Evolutionary conservation across 805 yeast species (phyloP), one percentile per base, ranked within the genome.

Genomic region (Saturnispora halmiae): DNA sequence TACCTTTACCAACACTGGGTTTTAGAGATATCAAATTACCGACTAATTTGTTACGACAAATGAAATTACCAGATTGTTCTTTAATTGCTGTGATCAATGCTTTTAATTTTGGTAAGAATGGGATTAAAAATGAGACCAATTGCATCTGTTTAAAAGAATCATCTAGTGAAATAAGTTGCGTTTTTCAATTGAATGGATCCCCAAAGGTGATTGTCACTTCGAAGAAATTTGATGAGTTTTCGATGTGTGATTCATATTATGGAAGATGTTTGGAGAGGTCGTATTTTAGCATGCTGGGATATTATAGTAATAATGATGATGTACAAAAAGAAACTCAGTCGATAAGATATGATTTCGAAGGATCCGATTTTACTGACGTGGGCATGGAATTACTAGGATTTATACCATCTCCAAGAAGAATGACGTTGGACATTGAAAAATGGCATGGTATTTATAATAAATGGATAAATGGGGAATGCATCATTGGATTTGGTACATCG

Each of bases 21-120:
- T 13, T 22, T n/a, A 20, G 30, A 7, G 34, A 21, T 16, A 19
- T 31, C 19, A 15, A 18, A 5, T 19, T 24, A 15, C 41, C 41
- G 11, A 20, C 18, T 8, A 24, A 31, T 10, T 14, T n/a, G 24
- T 20, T 38, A 15, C 18, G 21, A 25, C 41, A 38, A 18, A 22
- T 28, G 8, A 39, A 39, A 16, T 26, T 39, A 13, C 42, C 42
- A 6, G 37, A 39, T 16, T 39, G 42, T 33, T 39, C 42, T 11
- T 14, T 39, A 11, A 33, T 39, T 20, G 20, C 37, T 7, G 28
- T 39, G 4, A 10, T 38, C 6, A 38, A 38, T 32, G 35, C 41
- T 8, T n/a, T 8, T 18, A 9, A 31, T 3, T 31, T 38, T 25
- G 41, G 36, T 13, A 27, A 31, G n/a, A 37, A 37, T n/a, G n/a